These are phyloP conservation scores for Coemansia erecta DNA, from an alignment of 192 early-diverging fungal species.

Conservation along the genomic window DNA sequence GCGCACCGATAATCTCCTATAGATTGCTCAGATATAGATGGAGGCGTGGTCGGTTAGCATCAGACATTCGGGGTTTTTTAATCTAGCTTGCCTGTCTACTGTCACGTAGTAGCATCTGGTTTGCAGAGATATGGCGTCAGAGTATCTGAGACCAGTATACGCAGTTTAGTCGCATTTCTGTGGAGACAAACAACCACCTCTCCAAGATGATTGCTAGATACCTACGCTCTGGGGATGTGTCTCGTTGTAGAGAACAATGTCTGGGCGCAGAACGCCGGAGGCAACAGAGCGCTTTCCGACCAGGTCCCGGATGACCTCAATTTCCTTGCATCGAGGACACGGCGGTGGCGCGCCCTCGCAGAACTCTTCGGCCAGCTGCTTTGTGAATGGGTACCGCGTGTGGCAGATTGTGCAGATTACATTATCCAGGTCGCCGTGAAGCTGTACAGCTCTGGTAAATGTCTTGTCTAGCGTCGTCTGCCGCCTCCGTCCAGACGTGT, in stretches of 20 bases:
- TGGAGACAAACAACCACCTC: too few species aligned
- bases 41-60: background rate
- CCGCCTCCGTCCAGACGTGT: conserved; percentile 8
- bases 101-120: too few species aligned
- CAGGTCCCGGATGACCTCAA: conserved; percentile 36
- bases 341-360: conserved; percentile 70
- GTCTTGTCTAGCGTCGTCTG: conserved; percentile 51
- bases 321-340: conserved; percentile 57
- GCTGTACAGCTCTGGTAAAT: conserved; percentile 74
- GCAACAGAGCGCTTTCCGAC: conserved; percentile 75
- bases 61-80: background rate
- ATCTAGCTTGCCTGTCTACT: too few species aligned
- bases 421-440: conserved; percentile 86
- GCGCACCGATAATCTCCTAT: conserved; percentile 46
- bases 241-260: conserved; percentile 96
- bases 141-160: too few species aligned
- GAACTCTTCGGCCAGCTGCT: conserved; percentile 61
- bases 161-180: too few species aligned
- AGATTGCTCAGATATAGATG: background rate
- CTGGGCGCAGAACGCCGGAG: conserved; percentile 81
- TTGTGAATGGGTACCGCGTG: conserved; percentile 63
- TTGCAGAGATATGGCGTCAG: too few species aligned
- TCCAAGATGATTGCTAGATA: background rate
- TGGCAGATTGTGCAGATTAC: conserved; percentile 87
- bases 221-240: conserved; percentile 47